Conservation (phyloP, 805 yeast genomes). For the Candida tibetensis region DNA sequence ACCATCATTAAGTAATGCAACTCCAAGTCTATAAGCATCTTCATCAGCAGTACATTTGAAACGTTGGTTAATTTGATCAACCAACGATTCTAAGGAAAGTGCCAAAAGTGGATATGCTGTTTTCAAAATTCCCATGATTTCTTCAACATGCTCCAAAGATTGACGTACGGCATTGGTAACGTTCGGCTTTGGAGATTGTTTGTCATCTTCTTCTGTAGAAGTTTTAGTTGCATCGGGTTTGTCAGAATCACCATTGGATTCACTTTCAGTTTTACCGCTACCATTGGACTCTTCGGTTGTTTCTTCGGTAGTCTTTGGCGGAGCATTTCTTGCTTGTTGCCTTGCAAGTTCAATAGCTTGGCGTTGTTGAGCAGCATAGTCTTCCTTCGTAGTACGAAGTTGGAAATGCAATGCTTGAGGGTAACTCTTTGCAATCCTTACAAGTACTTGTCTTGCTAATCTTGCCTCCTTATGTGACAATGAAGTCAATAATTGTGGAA, state of each 20-base stretch:
- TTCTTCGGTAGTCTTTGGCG: constrained; percentile 4
- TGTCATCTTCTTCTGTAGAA: constrained; percentile 4
- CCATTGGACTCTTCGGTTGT: constrained; percentile 3
- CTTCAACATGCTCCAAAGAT: constrained; percentile 92
- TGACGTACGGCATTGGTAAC: constrained; percentile 43
- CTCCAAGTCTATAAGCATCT: constrained; percentile 90
- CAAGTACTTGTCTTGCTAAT: constrained; percentile 81
- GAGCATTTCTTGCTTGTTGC: constrained; percentile 11
- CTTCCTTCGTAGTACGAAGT: constrained; percentile 91
- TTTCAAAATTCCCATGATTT: constrained; percentile 89
- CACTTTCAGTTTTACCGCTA: constrained; percentile 1
- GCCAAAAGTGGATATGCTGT: constrained; percentile 96
- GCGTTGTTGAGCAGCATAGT: constrained; percentile 80
- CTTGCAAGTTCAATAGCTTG: constrained; percentile 50
- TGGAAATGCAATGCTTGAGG: constrained; percentile 98
- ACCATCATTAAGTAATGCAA: constrained; percentile 90
- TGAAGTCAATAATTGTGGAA: constrained; percentile 89
- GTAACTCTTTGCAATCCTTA: constrained; percentile 90
- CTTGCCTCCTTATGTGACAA: constrained; percentile 89
- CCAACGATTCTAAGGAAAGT: constrained; percentile 86
- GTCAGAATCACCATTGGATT: constrained; percentile 4
- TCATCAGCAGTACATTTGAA: constrained; percentile 94
- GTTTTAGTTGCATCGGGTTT: constrained; percentile 5
- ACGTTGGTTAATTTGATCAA: constrained; percentile 91
- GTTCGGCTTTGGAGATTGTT: background rate